Base-by-base conservation (phyloP, 345 rosid genomes). In the Populus deltoides region DNA sequence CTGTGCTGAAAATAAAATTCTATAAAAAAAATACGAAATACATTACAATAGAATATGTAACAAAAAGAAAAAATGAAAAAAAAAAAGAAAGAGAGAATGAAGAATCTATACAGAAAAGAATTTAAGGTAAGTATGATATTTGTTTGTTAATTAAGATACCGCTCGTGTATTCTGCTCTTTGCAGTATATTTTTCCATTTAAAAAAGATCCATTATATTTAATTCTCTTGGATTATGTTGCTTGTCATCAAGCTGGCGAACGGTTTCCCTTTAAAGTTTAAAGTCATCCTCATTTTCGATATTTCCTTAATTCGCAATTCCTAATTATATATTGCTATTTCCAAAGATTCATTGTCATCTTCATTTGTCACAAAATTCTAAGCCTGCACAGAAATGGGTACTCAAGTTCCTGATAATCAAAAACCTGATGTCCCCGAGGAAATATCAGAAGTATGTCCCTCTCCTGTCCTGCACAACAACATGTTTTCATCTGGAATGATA, bases 241-340 rank as follows among this genome's bases (percentile, higher is more conserved):
- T 36, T 68, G 79, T 68, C 79, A 67, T 67, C 5, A 15, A 36
- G 79, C 55, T 4, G 49, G 73, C n/a, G 25, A 66, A 16, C 67
- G 73, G 67, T 76, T 15, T 76, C 65, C 51, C 62, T 11, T 45
- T 22, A 4, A 11, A 25, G 66, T 11, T 45, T 22, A 4, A 11
- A 25, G 66, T 49, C 78, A 66, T 51, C 7, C 18, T 75, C 71
- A 73, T 29, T 73, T 73, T 22, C 76, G 45, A 35, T 68, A 55
- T 49, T 76, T 68, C 49, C 36, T 36, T 35, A 15, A 31, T 68
- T 15, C 78, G 24, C 27, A 22, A 2, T 35, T 53, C 11, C 36
- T 35, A 68, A 11, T 45, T 68, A 68, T 51, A 66, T 15, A 25
- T 63, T 13, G 13, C n/a, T 13, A 41, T 15, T 61, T 74, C 33